phyloP scores from a whole-genome alignment of 75 land plant genomes.

The Larix kaempferi region DNA sequence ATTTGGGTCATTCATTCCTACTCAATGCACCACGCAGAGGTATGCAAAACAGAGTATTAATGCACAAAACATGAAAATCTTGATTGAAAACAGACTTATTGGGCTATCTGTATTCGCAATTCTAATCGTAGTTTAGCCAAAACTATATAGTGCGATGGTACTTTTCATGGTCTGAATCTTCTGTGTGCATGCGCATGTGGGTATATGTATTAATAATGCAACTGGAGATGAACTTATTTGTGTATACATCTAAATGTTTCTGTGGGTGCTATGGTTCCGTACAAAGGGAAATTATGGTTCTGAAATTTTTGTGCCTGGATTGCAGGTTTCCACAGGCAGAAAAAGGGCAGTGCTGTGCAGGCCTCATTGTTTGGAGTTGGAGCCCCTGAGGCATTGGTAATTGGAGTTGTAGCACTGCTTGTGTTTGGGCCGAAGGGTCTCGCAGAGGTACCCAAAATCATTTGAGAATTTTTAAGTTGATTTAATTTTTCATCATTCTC shows the following conservation, averaged over 20 bases:
- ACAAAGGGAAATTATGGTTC: neutral
- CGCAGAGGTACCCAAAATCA: constrained; percentile 64
- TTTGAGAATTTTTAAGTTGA: neutral
- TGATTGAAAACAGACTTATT: neutral
- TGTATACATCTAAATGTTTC: neutral
- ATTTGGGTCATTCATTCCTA: constrained; percentile 3
- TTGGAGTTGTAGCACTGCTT: constrained; percentile 93
- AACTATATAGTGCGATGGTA: neutral
- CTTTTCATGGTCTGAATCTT: neutral
- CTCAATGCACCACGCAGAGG: neutral
- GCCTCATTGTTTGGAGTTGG: constrained; percentile 97
- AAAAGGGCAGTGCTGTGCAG: constrained; percentile 27
- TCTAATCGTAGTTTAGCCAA: neutral
- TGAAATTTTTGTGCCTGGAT: neutral
- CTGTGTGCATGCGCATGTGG: neutral
- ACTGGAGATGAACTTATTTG: neutral
- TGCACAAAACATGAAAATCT: neutral
- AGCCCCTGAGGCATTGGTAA: constrained; percentile 95
- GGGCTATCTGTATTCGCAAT: neutral
- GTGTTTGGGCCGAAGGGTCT: constrained; percentile 99
- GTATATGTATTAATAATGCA: neutral
- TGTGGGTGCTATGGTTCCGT: neutral
- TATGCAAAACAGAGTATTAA: neutral
- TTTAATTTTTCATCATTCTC: neutral
- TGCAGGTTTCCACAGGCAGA: constrained; percentile 21